phyloP scores from a whole-genome alignment of 2,329 filamentous ascomycete species.

The Tolypocladium album region DNA sequence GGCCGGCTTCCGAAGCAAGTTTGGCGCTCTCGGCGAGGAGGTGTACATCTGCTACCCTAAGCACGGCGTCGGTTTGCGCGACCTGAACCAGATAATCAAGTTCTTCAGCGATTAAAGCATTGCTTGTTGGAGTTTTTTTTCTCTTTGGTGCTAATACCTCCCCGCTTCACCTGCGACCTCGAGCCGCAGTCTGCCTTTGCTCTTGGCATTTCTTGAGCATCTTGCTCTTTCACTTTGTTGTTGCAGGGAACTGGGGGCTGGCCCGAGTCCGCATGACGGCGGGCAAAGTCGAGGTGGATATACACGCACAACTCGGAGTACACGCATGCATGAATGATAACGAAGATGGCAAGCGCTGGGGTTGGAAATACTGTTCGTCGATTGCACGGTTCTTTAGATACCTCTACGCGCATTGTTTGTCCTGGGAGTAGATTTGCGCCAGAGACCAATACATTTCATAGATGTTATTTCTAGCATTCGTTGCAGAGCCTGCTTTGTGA shows the following conservation, averaged over 20 bases:
- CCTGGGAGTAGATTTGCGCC: background rate
- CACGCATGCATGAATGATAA: background rate
- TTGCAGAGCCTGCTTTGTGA: background rate
- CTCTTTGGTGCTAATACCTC: too few species aligned
- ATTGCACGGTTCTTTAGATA: background rate
- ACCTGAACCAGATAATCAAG: conserved; percentile 74
- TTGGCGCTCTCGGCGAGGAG: conserved; percentile 73
- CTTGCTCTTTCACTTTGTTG: too few species aligned
- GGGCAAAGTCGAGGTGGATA: background rate
- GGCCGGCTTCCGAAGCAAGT: conserved; percentile 82
- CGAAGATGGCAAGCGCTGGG: background rate
- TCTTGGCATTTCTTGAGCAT: too few species aligned
- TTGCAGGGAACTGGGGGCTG: too few species aligned
- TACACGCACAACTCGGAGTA: background rate
- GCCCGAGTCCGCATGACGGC: too few species aligned
- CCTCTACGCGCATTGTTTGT: background rate
- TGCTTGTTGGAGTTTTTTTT: background rate
- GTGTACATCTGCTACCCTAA: conserved; percentile 87
- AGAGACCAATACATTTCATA: background rate
- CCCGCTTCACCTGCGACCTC: background rate
- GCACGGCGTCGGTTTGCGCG: conserved; percentile 71
- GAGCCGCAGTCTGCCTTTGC: background rate
- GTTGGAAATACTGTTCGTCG: background rate
- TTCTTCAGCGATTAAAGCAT: conserved; percentile 66
- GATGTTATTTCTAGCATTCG: background rate